Percentiles rank a stretch among this genome's conserved stretches.
These are phyloP conservation scores for Claviceps digitariae DNA, from an alignment of 2,329 filamentous ascomycete species.

Conservation along the genomic window DNA sequence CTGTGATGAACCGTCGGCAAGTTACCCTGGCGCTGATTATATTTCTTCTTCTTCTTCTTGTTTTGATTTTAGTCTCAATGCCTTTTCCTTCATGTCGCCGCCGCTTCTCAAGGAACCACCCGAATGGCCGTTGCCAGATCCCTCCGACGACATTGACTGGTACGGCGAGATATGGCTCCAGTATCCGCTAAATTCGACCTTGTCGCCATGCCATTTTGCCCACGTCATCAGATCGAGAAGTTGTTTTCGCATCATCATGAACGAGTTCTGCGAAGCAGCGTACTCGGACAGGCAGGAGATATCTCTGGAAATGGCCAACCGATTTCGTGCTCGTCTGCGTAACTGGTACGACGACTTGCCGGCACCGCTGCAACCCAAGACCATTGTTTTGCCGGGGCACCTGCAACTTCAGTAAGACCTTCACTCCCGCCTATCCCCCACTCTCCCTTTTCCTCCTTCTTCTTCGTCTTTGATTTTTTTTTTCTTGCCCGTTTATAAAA, in stretches of 20 bases:
- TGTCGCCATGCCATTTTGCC: conserved; percentile 14
- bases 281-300: conserved; percentile 8
- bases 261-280: conserved; percentile 13
- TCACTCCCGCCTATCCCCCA: too few species aligned
- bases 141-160: conserved; percentile 11
- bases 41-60: background rate
- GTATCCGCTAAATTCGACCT: conserved; percentile 16
- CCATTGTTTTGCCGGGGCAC: conserved; percentile 20
- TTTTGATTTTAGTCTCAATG: conserved; percentile 9
- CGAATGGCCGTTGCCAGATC: conserved; percentile 16
- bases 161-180: conserved; percentile 24
- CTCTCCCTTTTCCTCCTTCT: background rate
- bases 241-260: conserved; percentile 21
- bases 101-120: conserved; percentile 19
- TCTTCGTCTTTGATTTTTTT: background rate
- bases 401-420: conserved; percentile 22
- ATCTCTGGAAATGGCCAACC: conserved; percentile 10
- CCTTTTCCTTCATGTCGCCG: conserved; percentile 13
- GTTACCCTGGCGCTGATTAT: background rate
- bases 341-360: conserved; percentile 18
- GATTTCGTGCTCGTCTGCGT: conserved; percentile 10
- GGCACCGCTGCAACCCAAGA: conserved; percentile 12
- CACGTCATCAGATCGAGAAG: conserved; percentile 16
- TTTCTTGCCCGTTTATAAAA: background rate
- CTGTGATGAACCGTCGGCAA: background rate